Evolutionary conservation across 2,329 filamentous ascomycete species (phyloP).

Genomic region (Fusarium equiseti): DNA sequence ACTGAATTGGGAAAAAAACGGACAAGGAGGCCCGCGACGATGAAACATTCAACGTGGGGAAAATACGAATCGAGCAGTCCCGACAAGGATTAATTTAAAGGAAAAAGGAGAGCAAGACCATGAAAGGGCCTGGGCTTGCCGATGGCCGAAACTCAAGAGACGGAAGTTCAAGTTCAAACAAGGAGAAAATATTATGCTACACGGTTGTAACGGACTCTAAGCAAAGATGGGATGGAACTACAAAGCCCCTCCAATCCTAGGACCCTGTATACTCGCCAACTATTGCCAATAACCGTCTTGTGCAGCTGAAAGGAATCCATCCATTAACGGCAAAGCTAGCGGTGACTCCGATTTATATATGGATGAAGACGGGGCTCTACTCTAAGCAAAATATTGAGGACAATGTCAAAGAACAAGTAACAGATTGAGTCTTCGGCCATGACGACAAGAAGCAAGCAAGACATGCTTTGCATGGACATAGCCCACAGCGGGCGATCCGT

Average conservation of each 20-base stretch:
- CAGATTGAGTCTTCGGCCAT: constrained; percentile 6
- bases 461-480: constrained; percentile 39
- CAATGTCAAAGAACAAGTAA: constrained; percentile 9
- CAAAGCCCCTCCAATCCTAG: constrained; percentile 1
- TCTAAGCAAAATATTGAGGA: constrained; percentile 3
- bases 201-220: constrained; percentile 16
- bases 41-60: constrained; percentile 49
- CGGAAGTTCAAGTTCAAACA: constrained; percentile 25
- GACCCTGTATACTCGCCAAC: not conserved
- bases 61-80: constrained; percentile 46
- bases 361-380: not conserved
- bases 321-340: constrained; percentile 9
- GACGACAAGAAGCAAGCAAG: constrained; percentile 36
- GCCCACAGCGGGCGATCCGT: constrained; percentile 31
- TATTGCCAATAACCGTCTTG: not conserved
- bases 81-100: constrained; percentile 21
- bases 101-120: not conserved
- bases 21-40: constrained; percentile 37
- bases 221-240: constrained; percentile 41
- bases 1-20: constrained; percentile 31
- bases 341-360: constrained; percentile 12
- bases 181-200: constrained; percentile 25
- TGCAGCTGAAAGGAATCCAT: constrained; percentile 4
- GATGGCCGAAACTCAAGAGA: constrained; percentile 30
- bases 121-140: constrained; percentile 2